A percentile compares a stretch with the other conserved stretches of the same genome.
Conservation (phyloP, 371 early-diverging fungal genomes). For the Mucor irregularis region DNA sequence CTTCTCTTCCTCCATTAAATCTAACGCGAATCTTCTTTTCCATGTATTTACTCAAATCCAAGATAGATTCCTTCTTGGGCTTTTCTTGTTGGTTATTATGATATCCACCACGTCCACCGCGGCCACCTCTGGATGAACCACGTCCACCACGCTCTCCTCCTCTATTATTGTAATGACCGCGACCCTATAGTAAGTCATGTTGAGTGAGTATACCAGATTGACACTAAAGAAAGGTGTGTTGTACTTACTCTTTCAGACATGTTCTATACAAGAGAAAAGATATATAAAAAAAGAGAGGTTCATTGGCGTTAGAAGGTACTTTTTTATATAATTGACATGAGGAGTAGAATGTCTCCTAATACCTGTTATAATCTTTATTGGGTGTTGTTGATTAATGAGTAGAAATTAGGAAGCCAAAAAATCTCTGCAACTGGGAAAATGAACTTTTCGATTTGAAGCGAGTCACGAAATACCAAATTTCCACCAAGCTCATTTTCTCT, state of each 20-base stretch:
- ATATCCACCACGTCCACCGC: conserved; percentile 48
- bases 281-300: no score
- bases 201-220: background rate
- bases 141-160: conserved; percentile 56
- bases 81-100: conserved; percentile 53
- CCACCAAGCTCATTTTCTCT: no score
- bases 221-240: background rate
- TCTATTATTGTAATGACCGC: conserved; percentile 30
- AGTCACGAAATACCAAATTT: no score
- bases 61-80: conserved; percentile 84
- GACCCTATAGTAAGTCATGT: conserved; percentile 15
- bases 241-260: conserved; percentile 26
- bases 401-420: no score
- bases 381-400: no score
- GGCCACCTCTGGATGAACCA: conserved; percentile 53
- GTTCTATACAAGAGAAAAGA: conserved; percentile 2
- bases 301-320: no score
- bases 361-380: no score
- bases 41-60: conserved; percentile 91
- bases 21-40: conserved; percentile 90
- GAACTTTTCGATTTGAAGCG: no score
- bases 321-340: no score
- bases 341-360: no score
- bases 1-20: conserved; percentile 95
- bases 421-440: no score